Percentiles rank a stretch among this genome's conserved stretches.
Evolutionary conservation across 2,329 filamentous ascomycete species (phyloP).

Genomic region (Scopulariopsis brevicaulis): DNA sequence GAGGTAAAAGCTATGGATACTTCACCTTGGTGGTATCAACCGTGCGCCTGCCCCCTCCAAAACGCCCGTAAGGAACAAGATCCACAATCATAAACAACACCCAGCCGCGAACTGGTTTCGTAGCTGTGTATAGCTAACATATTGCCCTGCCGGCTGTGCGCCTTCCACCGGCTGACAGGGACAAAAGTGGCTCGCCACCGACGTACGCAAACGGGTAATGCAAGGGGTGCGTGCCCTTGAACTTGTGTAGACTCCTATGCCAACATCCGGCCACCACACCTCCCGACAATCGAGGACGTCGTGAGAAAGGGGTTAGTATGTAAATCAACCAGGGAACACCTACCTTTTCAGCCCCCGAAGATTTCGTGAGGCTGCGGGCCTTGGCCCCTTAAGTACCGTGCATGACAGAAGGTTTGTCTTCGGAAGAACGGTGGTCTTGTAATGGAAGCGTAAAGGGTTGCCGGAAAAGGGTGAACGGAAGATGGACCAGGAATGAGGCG

Average conservation of each 20-base stretch:
- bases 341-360: neutral
- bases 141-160: neutral
- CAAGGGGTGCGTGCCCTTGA: neutral
- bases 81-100: neutral
- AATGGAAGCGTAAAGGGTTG: neutral
- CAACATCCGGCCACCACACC: neutral
- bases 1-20: neutral
- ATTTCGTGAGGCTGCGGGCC: neutral
- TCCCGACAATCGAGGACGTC: neutral
- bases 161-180: neutral
- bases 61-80: neutral
- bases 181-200: neutral
- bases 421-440: neutral
- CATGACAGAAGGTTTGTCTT: neutral
- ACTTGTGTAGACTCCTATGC: neutral
- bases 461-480: neutral
- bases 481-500: neutral
- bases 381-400: neutral
- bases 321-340: neutral
- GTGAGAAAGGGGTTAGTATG: neutral
- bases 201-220: neutral
- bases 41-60: neutral
- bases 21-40: constrained; percentile 1
- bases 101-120: neutral
- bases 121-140: neutral